These are phyloP conservation scores for Pittosporum tobira DNA, from an alignment of 129 eudicot species.

Conservation along the genomic window DNA sequence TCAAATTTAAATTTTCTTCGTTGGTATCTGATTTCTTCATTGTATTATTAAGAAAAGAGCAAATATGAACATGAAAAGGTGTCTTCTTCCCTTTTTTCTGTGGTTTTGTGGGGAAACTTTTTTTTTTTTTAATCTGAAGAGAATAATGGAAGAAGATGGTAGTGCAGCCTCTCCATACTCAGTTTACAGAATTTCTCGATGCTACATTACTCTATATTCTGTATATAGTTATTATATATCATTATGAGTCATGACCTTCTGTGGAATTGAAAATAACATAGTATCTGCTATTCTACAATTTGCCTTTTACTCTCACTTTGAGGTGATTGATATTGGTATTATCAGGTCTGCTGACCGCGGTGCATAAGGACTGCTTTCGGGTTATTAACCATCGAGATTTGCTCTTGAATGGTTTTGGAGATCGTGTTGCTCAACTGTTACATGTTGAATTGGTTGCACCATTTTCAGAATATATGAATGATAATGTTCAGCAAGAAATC, in stretches of 20 bases:
- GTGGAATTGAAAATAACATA: background rate
- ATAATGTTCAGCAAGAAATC: constrained; percentile 47
- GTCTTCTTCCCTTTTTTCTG: background rate
- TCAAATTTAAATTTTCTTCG: background rate
- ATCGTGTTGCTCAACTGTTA: constrained; percentile 86
- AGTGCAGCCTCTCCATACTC: background rate
- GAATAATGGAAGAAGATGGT: background rate
- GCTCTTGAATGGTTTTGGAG: constrained; percentile 74
- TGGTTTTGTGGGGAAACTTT: background rate
- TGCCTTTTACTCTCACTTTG: background rate
- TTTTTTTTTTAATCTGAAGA: background rate
- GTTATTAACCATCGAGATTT: constrained; percentile 56
- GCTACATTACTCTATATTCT: background rate
- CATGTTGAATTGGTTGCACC: constrained; percentile 57
- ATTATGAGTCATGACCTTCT: too few species aligned
- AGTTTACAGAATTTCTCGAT: background rate
- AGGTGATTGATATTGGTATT: constrained; percentile 11
- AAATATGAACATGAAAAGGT: too few species aligned
- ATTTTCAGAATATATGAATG: constrained; percentile 29
- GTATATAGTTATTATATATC: background rate
- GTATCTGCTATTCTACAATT: background rate
- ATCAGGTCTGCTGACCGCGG: constrained; percentile 68
- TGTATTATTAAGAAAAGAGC: background rate
- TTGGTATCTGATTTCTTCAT: background rate
- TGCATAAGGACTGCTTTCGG: constrained; percentile 65